Percentiles rank a stretch among this genome's conserved stretches.
These are phyloP conservation scores for Cryptosporidium felis DNA, from an alignment of 169 alveolate species.

Conservation along the genomic window DNA sequence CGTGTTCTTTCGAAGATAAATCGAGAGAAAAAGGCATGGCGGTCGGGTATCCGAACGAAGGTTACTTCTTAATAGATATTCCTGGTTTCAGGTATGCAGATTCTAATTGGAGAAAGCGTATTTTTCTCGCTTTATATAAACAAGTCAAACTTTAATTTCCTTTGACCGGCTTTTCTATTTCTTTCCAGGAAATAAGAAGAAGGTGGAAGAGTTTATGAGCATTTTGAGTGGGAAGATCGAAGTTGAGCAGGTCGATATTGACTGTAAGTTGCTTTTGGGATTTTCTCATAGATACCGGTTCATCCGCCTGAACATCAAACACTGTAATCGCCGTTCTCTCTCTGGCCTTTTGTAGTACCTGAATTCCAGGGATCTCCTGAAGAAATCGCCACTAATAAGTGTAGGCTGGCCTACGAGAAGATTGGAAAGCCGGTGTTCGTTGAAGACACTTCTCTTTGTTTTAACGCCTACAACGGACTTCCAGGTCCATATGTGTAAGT, in stretches of 20 bases:
- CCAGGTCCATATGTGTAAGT: conserved; percentile 94
- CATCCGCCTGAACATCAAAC: no score
- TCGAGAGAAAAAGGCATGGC: no score
- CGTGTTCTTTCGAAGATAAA: no score
- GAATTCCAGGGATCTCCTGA: conserved; percentile 82
- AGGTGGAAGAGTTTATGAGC: not conserved
- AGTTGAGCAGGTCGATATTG: conserved; percentile 9
- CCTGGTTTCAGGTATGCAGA: no score
- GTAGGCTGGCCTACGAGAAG: conserved; percentile 77
- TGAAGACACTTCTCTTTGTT: conserved; percentile 93
- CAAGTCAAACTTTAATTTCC: no score
- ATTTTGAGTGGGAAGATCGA: not conserved
- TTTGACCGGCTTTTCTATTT: no score
- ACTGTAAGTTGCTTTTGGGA: conserved; percentile 46
- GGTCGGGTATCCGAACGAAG: no score
- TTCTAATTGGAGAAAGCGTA: no score
- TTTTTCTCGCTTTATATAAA: no score
- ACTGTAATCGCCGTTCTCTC: no score
- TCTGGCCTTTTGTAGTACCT: conserved; percentile 75
- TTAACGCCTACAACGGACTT: conserved; percentile 89
- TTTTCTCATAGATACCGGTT: no score
- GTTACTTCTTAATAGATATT: no score
- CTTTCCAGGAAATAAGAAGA: conserved; percentile 22
- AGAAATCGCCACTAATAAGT: conserved; percentile 80
- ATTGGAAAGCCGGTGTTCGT: conserved; percentile 82